Evolutionary conservation across 805 yeast genomes (phyloP), one percentile per base, ranked within the genome.

Genomic region (Candida verbasci): DNA sequence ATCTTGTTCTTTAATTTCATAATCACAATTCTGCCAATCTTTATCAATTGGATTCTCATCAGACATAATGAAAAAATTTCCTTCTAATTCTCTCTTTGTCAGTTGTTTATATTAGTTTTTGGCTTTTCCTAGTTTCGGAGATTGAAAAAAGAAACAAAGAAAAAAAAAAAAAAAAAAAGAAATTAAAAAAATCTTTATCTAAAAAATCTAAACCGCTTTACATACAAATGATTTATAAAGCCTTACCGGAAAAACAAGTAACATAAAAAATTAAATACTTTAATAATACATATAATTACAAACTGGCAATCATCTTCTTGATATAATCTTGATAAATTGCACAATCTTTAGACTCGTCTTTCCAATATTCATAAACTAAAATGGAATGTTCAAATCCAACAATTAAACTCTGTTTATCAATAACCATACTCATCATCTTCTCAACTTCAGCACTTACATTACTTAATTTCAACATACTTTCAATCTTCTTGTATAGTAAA

Each of bases 1-100:
- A 47, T 66, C 71, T 42, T 65, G 72, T 43, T 67, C 72, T 38
- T 62, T 66, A 42, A 67, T 66, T 38, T 65, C 71, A 44, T 60
- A 63, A 44, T 61, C 70, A 38, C 54, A 49, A 43, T 60, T 59
- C n/a, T 34, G 43, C 49, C 46, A 44, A 14, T 35, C 34, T 23
- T 35, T 29, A 29, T 40, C 43, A 11, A 29, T n/a, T 3, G 41
- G 31, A 3, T 36, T 35, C 14, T 30, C 30, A n/a, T 25, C 34
- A 14, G 34, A 30, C 34, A 30, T 30, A 12, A 5, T 10, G 8
- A 16, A 11, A 16, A 21, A 6, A 6, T 27, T 7, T 8, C 6
- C n/a, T n/a, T n/a, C n/a, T n/a, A n/a, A n/a, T n/a, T n/a, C n/a
- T n/a, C n/a, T n/a, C n/a, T n/a, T n/a, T n/a, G n/a, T n/a, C n/a